Evolutionary conservation across 176 grass and related monocot species (phyloP).

Genomic region (Cenchrus fungigraminus): DNA sequence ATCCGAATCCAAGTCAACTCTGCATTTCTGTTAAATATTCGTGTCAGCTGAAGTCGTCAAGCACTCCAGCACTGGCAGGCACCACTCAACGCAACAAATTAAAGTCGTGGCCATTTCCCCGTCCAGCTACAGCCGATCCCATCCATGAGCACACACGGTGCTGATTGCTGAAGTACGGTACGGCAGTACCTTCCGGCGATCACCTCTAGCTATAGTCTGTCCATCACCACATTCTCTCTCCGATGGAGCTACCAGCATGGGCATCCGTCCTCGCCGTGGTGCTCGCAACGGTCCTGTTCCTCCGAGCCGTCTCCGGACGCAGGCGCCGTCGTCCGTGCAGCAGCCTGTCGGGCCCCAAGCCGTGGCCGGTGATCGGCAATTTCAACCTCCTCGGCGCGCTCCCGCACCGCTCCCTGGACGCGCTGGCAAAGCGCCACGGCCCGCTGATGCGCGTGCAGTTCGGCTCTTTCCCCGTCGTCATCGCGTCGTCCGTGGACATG

Average conservation of each 20-base stretch:
- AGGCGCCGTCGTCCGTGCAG: neutral
- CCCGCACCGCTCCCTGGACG: conserved; percentile 55
- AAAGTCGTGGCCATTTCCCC: neutral
- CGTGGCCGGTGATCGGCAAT: conserved; percentile 62
- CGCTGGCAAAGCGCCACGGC: conserved; percentile 50
- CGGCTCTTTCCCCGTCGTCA: conserved; percentile 45
- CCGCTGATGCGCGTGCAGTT: conserved; percentile 49
- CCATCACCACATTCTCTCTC: neutral
- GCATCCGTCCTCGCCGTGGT: neutral
- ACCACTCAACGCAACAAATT: too few relatives aligned
- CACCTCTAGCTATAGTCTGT: neutral
- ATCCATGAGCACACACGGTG: neutral
- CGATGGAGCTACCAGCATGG: conserved; percentile 50
- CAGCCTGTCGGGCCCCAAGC: conserved; percentile 51
- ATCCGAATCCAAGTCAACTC: neutral
- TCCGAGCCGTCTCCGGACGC: neutral
- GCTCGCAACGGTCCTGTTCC: conserved; percentile 17
- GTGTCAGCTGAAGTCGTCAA: neutral
- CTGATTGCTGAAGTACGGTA: neutral
- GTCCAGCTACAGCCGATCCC: neutral
- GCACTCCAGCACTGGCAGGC: neutral
- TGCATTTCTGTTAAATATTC: neutral
- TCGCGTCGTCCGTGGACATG: conserved; percentile 47
- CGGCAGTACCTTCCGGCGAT: neutral
- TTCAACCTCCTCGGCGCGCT: conserved; percentile 46